Percentiles rank a stretch among this genome's conserved stretches.
Conservation (phyloP, 345 rosid genomes). For the Firmiana major region DNA sequence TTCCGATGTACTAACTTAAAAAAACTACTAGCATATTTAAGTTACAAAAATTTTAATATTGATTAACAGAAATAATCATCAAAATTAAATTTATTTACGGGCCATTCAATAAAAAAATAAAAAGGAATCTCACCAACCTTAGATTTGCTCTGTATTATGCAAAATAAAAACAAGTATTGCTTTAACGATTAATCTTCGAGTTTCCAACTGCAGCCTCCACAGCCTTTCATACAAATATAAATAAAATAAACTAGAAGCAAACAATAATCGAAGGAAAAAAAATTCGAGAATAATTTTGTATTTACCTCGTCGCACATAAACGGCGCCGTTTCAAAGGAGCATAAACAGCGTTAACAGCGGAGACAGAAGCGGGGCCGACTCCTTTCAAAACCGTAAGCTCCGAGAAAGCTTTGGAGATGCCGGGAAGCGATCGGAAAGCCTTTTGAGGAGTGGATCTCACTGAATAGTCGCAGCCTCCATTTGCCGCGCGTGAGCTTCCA, state of each 20-base stretch:
- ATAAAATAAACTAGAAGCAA: background rate
- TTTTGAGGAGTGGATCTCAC: constrained; percentile 70
- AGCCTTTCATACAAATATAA: constrained; percentile 40
- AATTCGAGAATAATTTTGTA: background rate
- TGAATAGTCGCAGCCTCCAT: constrained; percentile 81
- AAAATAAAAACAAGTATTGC: constrained; percentile 52
- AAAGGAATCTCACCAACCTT: constrained; percentile 40
- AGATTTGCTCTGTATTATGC: constrained; percentile 55
- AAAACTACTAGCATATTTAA: background rate
- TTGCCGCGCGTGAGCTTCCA: constrained; percentile 97
- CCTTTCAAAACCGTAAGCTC: constrained; percentile 84
- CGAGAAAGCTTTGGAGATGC: constrained; percentile 59
- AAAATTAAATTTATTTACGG: background rate
- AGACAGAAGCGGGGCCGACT: constrained; percentile 87
- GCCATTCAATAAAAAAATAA: background rate
- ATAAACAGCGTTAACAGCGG: constrained; percentile 83
- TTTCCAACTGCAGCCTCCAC: constrained; percentile 68
- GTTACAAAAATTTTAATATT: background rate
- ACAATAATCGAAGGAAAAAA: background rate
- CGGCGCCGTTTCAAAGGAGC: constrained; percentile 74
- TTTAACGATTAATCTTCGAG: constrained; percentile 74
- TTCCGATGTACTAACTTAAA: background rate
- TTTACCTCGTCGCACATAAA: constrained; percentile 90
- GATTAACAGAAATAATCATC: constrained; percentile 3
- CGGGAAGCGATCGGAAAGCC: constrained; percentile 76